Evolutionary conservation across 129 eudicot genomes (phyloP).

Genomic region (Lactuca sativa): DNA sequence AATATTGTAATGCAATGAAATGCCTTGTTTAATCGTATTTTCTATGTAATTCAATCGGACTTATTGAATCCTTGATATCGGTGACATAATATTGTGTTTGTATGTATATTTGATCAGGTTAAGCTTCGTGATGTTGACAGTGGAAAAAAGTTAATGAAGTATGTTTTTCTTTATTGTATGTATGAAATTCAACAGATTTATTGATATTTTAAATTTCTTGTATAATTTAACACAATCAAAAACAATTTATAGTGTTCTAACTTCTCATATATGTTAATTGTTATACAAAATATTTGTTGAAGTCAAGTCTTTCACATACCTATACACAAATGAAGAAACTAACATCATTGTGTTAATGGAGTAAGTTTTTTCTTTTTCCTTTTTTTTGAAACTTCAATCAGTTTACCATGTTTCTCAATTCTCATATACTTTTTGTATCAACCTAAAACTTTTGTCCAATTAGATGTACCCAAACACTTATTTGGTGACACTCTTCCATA

Average conservation of each 20-base stretch:
- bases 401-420: not conserved
- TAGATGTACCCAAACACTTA: no score
- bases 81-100: no score
- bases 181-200: no score
- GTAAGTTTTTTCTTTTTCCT: slow-evolving; percentile 46
- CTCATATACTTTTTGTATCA: no score
- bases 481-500: not conserved
- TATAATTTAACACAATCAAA: not conserved
- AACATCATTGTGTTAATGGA: slow-evolving; percentile 69
- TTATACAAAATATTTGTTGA: slow-evolving; percentile 72
- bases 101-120: slow-evolving; percentile 42
- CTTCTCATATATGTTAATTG: not conserved
- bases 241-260: not conserved
- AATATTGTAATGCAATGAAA: no score
- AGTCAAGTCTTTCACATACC: slow-evolving; percentile 57
- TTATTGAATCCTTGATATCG: no score
- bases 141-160: slow-evolving; percentile 90
- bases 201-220: not conserved
- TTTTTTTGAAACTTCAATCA: not conserved
- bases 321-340: slow-evolving; percentile 80
- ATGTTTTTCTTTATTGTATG: slow-evolving; percentile 17
- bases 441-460: no score
- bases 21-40: no score
- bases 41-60: no score
- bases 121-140: slow-evolving; percentile 94